Evolutionary conservation across 2,329 filamentous ascomycete species (phyloP).

Genomic region (Curvularia verruculosa): DNA sequence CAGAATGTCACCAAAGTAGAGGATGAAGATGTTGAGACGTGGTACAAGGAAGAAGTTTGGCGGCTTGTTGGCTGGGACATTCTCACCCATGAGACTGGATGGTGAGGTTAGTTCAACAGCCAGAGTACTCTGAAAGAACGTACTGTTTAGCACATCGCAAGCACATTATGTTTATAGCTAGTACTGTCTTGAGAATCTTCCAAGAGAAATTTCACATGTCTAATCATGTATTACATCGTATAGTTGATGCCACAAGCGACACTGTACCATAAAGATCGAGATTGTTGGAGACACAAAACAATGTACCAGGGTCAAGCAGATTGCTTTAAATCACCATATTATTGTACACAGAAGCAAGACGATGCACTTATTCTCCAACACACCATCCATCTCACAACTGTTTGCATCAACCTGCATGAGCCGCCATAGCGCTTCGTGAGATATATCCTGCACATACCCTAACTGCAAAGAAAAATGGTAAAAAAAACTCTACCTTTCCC

Average conservation of each 20-base stretch:
- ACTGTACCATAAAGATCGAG: no score
- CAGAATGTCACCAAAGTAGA: constrained; percentile 46
- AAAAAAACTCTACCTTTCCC: background rate
- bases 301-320: background rate
- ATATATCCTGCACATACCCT: background rate
- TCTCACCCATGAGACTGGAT: constrained; percentile 36
- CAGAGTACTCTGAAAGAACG: no score
- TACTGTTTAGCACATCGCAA: background rate
- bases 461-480: background rate
- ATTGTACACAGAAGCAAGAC: background rate
- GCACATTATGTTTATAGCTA: no score
- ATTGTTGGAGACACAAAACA: no score
- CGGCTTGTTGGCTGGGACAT: constrained; percentile 64
- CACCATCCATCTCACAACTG: background rate
- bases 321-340: background rate
- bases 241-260: no score
- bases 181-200: no score
- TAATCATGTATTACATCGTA: no score
- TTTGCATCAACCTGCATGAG: background rate
- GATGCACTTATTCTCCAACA: background rate
- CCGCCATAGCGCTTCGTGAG: background rate
- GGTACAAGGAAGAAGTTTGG: constrained; percentile 65
- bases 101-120: constrained; percentile 9
- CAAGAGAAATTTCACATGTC: no score
- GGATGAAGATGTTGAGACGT: constrained; percentile 54